These are phyloP conservation scores for Blastobotrys ciferrii DNA, from an alignment of 1,139 yeast species.

Conservation along the genomic window DNA sequence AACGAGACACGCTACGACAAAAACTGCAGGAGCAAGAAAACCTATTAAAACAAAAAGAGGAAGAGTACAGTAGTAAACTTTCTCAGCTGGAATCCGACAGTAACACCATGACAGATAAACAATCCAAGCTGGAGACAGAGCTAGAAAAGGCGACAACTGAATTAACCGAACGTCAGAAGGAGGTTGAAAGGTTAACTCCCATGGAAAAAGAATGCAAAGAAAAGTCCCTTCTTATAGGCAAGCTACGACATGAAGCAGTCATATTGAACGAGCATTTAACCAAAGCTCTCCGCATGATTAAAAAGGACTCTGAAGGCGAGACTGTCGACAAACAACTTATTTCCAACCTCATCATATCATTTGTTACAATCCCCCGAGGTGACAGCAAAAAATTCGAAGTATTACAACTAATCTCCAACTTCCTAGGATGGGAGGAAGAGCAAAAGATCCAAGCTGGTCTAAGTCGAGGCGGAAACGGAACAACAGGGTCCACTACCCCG, in stretches of 20 bases:
- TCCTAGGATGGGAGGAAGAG: constrained; percentile 84
- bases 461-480: constrained; percentile 39
- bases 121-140: constrained; percentile 28
- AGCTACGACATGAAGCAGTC: constrained; percentile 93
- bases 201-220: constrained; percentile 60
- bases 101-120: constrained; percentile 27
- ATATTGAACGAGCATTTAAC: constrained; percentile 90
- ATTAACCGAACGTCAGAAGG: constrained; percentile 28
- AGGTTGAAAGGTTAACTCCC: constrained; percentile 31
- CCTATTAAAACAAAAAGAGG: constrained; percentile 22
- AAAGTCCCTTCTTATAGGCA: constrained; percentile 79
- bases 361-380: constrained; percentile 83
- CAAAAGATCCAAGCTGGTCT: constrained; percentile 83
- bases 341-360: constrained; percentile 80
- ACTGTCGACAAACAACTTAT: constrained; percentile 84
- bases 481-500: constrained; percentile 20
- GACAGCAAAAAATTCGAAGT: constrained; percentile 95
- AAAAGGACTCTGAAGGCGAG: constrained; percentile 68
- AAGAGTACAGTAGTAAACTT: constrained; percentile 21
- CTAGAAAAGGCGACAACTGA: constrained; percentile 23
- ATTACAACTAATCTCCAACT: constrained; percentile 74
- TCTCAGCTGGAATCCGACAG: constrained; percentile 35
- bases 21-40: constrained; percentile 23
- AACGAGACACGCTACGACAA: constrained; percentile 25
- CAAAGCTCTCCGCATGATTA: constrained; percentile 80